A percentile compares a stretch with the other conserved stretches of the same genome.
These are phyloP conservation scores for Trichophyton schoenleinii DNA, from an alignment of 2,329 filamentous ascomycete species.

Conservation along the genomic window DNA sequence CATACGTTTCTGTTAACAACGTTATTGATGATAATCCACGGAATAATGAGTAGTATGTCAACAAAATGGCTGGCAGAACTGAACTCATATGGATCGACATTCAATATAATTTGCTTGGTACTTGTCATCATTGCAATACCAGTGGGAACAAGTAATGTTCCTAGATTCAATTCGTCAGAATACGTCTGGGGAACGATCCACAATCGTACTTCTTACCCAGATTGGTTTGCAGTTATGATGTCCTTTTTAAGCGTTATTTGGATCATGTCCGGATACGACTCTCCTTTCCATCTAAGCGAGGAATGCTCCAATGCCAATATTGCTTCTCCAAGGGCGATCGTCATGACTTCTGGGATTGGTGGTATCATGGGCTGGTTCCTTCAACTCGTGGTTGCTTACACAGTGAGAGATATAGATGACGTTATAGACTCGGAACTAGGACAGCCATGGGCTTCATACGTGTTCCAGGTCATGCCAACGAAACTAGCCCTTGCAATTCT, in stretches of 20 bases:
- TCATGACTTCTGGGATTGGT: constrained; percentile 54
- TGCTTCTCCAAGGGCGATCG: constrained; percentile 58
- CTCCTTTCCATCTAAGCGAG: constrained; percentile 59
- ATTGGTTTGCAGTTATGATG: constrained; percentile 57
- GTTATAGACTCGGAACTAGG: constrained; percentile 51
- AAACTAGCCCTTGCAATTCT: constrained; percentile 51
- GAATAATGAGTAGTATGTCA: constrained; percentile 54
- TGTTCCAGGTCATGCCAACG: constrained; percentile 51
- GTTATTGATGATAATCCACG: constrained; percentile 56
- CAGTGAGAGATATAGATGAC: constrained; percentile 49
- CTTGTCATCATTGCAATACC: constrained; percentile 59
- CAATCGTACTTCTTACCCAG: constrained; percentile 53
- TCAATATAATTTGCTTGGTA: constrained; percentile 57
- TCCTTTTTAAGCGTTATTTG: constrained; percentile 58
- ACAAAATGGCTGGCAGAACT: constrained; percentile 58
- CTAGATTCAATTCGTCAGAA: constrained; percentile 46
- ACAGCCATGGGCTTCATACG: constrained; percentile 58
- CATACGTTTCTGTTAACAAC: constrained; percentile 57
- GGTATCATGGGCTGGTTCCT: constrained; percentile 59
- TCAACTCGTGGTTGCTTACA: constrained; percentile 62
- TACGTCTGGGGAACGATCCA: constrained; percentile 56
- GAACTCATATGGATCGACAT: constrained; percentile 56
- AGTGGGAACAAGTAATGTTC: constrained; percentile 42
- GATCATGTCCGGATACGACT: constrained; percentile 57
- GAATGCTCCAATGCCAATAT: constrained; percentile 63